Conservation (phyloP, 192 early-diverging fungal species). For the Coemansia sp. region DNA sequence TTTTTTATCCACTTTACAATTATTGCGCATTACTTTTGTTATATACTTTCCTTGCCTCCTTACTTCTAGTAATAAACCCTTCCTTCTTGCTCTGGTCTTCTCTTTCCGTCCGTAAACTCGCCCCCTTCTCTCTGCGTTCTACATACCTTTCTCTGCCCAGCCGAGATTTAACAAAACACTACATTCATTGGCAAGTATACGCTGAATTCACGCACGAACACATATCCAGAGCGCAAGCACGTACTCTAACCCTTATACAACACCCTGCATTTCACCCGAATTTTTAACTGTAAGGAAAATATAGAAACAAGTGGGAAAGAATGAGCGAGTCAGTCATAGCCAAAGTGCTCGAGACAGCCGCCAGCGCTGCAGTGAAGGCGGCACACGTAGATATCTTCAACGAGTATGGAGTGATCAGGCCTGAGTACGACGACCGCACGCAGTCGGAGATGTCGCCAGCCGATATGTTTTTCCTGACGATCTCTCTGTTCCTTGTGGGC, state of each 20-base stretch:
- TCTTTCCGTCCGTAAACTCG: neutral
- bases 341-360: constrained; percentile 31
- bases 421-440: constrained; percentile 50
- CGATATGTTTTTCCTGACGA: constrained; percentile 53
- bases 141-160: neutral
- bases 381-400: constrained; percentile 42
- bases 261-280: neutral
- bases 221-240: neutral
- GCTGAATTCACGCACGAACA: neutral
- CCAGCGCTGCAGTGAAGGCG: constrained; percentile 40
- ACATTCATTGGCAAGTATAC: neutral
- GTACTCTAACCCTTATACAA: neutral
- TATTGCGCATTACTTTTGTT: constrained; percentile 13
- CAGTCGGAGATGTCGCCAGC: constrained; percentile 55
- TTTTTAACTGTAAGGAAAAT: neutral
- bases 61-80: neutral
- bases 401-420: constrained; percentile 49
- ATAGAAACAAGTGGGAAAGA: constrained; percentile 1
- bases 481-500: constrained; percentile 54
- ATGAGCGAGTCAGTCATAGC: constrained; percentile 46
- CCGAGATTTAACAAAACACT: neutral
- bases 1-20: neutral
- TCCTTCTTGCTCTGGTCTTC: neutral
- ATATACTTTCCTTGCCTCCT: neutral
- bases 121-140: neutral